These are phyloP conservation scores for Odonthalia washingtoniensis DNA, from an alignment of 31 red algal species.

Conservation along the genomic window DNA sequence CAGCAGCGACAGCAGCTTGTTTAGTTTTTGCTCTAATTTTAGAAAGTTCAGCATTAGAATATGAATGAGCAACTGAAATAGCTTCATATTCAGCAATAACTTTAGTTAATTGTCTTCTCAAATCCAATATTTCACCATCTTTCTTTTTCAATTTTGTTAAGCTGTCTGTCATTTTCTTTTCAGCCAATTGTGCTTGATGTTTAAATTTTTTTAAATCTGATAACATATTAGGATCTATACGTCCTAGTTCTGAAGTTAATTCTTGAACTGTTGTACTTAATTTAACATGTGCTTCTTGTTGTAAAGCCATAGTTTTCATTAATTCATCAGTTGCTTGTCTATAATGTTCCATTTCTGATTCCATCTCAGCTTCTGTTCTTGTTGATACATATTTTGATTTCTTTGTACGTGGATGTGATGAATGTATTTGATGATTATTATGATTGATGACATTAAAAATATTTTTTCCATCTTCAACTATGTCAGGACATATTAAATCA, in stretches of 20 bases:
- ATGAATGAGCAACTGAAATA: slow-evolving; percentile 69
- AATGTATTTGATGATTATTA: neutral
- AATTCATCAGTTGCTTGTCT: slow-evolving; percentile 50
- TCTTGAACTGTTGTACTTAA: slow-evolving; percentile 54
- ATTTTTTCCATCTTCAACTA: neutral
- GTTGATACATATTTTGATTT: neutral
- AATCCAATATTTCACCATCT: slow-evolving; percentile 35
- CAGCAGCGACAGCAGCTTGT: slow-evolving; percentile 39
- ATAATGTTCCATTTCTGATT: slow-evolving; percentile 13
- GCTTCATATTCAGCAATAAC: slow-evolving; percentile 72
- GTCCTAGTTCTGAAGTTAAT: slow-evolving; percentile 56
- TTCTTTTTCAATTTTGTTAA: slow-evolving; percentile 30
- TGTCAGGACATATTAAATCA: no score
- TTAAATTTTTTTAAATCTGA: neutral
- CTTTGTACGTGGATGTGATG: no score
- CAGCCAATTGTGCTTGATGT: slow-evolving; percentile 12
- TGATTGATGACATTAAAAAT: neutral
- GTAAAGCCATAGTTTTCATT: slow-evolving; percentile 48
- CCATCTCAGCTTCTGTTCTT: neutral
- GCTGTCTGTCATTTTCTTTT: slow-evolving; percentile 27
- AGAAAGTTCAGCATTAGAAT: slow-evolving; percentile 72
- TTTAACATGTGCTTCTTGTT: slow-evolving; percentile 62
- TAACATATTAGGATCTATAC: slow-evolving; percentile 22
- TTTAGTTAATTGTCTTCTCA: slow-evolving; percentile 64
- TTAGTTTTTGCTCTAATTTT: slow-evolving; percentile 62